Conservation (phyloP, 2,329 filamentous ascomycete genomes). For the Botrytis squamosa region DNA sequence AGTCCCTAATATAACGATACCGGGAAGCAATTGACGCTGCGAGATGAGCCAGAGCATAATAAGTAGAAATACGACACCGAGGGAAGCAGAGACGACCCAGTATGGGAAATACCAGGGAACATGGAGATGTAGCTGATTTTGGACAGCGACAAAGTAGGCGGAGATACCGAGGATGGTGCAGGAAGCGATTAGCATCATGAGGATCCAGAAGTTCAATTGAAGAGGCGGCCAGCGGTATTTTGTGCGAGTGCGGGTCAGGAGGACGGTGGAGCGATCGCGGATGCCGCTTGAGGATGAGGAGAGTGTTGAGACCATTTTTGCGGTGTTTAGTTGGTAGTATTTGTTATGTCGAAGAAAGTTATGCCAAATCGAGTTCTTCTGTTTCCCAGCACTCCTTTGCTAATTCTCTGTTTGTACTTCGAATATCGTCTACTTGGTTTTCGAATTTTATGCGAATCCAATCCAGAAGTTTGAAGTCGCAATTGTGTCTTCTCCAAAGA, state of each 20-base stretch:
- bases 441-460: background rate
- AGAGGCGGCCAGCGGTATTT: conserved; percentile 67
- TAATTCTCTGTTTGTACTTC: background rate
- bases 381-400: background rate
- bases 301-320: conserved; percentile 34
- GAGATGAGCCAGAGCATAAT: conserved; percentile 63
- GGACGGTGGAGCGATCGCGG: conserved; percentile 23
- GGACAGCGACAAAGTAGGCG: conserved; percentile 57
- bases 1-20: conserved; percentile 64
- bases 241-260: conserved; percentile 30
- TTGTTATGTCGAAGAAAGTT: background rate
- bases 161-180: conserved; percentile 61
- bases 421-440: background rate
- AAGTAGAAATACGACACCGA: conserved; percentile 66
- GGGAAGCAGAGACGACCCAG: conserved; percentile 56
- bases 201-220: conserved; percentile 65
- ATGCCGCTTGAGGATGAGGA: conserved; percentile 34
- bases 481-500: background rate
- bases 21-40: conserved; percentile 58
- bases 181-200: conserved; percentile 61
- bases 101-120: conserved; percentile 70
- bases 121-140: conserved; percentile 53
- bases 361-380: background rate
- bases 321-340: background rate
- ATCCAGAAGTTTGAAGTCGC: background rate